phyloP scores from a whole-genome alignment of 441 rosid genomes.

The Erysimum cheiri region DNA sequence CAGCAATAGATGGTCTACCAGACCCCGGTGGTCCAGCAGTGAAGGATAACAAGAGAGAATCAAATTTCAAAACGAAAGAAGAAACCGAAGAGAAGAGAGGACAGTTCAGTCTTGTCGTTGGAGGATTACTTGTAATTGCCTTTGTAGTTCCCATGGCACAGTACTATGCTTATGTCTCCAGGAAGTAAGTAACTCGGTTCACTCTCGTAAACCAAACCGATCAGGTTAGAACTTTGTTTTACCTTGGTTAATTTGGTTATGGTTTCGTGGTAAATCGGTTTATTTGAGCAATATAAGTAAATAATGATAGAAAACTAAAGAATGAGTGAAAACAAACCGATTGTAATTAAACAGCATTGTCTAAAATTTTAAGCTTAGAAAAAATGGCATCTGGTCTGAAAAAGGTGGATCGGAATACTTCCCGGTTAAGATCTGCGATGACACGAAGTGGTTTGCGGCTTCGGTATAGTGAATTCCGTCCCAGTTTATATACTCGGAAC shows the following conservation, averaged over 20 bases:
- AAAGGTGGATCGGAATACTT: slow-evolving; percentile 86
- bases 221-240: slow-evolving; percentile 25
- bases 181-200: slow-evolving; percentile 52
- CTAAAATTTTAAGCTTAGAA: slow-evolving; percentile 74
- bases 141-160: slow-evolving; percentile 98
- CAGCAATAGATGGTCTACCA: slow-evolving; percentile 93
- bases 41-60: slow-evolving; percentile 81
- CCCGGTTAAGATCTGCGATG: slow-evolving; percentile 79
- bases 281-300: slow-evolving; percentile 29
- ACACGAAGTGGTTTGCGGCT: slow-evolving; percentile 80
- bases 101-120: slow-evolving; percentile 92
- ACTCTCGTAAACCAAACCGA: slow-evolving; percentile 23
- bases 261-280: slow-evolving; percentile 23
- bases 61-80: slow-evolving; percentile 84
- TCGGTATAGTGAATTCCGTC: slow-evolving; percentile 96
- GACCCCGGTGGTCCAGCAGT: slow-evolving; percentile 84
- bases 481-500: slow-evolving; percentile 87
- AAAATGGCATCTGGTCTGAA: slow-evolving; percentile 80
- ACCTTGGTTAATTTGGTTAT: slow-evolving; percentile 31
- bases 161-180: slow-evolving; percentile 92
- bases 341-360: background rate
- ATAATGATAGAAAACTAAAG: slow-evolving; percentile 12
- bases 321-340: slow-evolving; percentile 11
- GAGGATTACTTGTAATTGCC: slow-evolving; percentile 90
- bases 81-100: slow-evolving; percentile 98